Conservation (phyloP, 352 stramenopile species). For the Plasmopara viticola region DNA sequence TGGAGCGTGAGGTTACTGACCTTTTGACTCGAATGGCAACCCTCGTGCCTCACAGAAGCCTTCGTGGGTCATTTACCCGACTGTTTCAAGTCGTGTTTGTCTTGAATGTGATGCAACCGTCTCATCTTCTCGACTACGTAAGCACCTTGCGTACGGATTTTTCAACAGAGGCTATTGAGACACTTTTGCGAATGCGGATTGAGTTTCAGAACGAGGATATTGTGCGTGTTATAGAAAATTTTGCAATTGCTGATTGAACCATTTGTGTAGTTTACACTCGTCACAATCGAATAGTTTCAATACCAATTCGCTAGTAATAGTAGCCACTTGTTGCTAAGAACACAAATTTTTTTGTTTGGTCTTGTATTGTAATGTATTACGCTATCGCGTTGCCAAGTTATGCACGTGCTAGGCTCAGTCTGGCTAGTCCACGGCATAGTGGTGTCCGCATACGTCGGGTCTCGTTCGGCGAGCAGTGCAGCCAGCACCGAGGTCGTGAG, state of each 20-base stretch:
- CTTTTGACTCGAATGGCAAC: constrained; percentile 47
- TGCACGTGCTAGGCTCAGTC: no score
- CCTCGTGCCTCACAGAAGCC: constrained; percentile 47
- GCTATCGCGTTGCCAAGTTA: no score
- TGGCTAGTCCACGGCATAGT: no score
- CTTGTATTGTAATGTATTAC: no score
- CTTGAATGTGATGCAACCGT: constrained; percentile 72
- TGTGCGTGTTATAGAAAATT: constrained; percentile 27
- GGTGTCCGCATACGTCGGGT: no score
- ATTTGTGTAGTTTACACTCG: no score
- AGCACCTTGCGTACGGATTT: constrained; percentile 45
- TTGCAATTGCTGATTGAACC: constrained; percentile 10
- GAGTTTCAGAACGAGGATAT: constrained; percentile 62
- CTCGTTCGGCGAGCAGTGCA: no score
- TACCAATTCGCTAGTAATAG: no score
- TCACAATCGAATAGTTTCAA: no score
- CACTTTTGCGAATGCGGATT: constrained; percentile 56
- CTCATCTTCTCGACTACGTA: constrained; percentile 64
- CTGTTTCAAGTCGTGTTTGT: constrained; percentile 77
- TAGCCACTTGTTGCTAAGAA: no score
- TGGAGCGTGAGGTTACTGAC: constrained; percentile 68
- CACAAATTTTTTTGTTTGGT: no score
- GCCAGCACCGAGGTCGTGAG: no score
- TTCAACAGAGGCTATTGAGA: constrained; percentile 40
- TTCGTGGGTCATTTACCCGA: constrained; percentile 60